These are phyloP conservation scores for Paraconiothyrium sp. DNA, from an alignment of 2,329 filamentous ascomycete genomes.

Conservation along the genomic window DNA sequence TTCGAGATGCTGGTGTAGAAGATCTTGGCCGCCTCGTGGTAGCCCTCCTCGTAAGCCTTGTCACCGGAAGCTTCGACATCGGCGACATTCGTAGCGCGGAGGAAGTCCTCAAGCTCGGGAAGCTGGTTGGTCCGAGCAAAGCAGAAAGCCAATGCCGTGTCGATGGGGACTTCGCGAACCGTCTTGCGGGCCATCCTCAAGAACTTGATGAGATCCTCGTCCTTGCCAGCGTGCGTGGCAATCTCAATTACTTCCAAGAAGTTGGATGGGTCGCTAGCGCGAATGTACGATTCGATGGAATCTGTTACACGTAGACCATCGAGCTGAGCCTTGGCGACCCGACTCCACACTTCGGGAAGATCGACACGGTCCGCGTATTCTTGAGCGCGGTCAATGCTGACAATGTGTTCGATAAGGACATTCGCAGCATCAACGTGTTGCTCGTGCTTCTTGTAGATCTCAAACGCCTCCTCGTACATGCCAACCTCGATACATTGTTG, in stretches of 20 bases:
- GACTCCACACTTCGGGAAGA: conserved; percentile 95
- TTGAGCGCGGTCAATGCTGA: conserved; percentile 97
- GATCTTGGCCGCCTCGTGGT: conserved; percentile 97
- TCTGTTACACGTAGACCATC: conserved; percentile 93
- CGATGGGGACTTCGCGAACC: conserved; percentile 89
- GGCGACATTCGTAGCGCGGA: conserved; percentile 90
- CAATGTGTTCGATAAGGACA: conserved; percentile 93
- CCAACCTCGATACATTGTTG: conserved; percentile 93
- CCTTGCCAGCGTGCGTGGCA: conserved; percentile 93
- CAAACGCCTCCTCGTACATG: conserved; percentile 94
- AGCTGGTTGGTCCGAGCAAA: conserved; percentile 93
- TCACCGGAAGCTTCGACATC: conserved; percentile 97
- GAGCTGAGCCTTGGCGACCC: conserved; percentile 96
- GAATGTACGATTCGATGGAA: conserved; percentile 96
- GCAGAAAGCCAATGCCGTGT: conserved; percentile 93
- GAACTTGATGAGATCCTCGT: conserved; percentile 96
- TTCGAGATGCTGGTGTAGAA: conserved; percentile 99
- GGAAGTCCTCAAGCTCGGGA: conserved; percentile 93
- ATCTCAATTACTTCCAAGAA: conserved; percentile 96
- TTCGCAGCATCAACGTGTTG: conserved; percentile 88
- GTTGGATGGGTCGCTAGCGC: conserved; percentile 90
- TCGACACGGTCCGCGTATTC: conserved; percentile 96
- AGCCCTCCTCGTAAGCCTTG: conserved; percentile 94
- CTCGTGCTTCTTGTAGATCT: conserved; percentile 97
- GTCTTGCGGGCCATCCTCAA: conserved; percentile 98